Evolutionary conservation across 2,329 filamentous ascomycete species (phyloP).

Genomic region (Diatrype stigma): DNA sequence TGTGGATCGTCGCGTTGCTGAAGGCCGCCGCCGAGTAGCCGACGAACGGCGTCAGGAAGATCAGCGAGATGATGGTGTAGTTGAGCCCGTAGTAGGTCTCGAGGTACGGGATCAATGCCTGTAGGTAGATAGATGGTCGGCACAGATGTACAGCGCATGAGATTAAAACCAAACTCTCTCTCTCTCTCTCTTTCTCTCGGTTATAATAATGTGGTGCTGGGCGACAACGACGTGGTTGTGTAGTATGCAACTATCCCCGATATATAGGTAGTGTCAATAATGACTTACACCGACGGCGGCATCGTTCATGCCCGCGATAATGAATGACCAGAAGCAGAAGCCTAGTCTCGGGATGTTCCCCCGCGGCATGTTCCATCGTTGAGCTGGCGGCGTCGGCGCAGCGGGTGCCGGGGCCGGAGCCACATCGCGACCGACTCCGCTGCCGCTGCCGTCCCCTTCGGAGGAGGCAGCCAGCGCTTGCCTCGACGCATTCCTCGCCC

Average conservation of each 20-base stretch:
- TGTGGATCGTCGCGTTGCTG: slow-evolving; percentile 61
- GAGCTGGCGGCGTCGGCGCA: neutral
- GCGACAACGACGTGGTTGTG: no score
- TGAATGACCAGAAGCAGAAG: slow-evolving; percentile 2
- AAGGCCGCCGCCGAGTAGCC: slow-evolving; percentile 63
- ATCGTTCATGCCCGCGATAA: slow-evolving; percentile 10
- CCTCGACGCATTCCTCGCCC: neutral
- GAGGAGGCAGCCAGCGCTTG: neutral
- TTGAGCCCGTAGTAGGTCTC: slow-evolving; percentile 58
- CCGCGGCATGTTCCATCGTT: neutral
- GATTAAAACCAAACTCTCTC: no score
- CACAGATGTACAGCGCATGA: no score
- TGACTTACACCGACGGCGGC: slow-evolving; percentile 3
- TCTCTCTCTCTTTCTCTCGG: no score
- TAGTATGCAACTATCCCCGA: no score
- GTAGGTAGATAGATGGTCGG: no score
- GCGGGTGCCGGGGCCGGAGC: neutral
- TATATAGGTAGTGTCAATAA: no score
- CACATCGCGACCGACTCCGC: neutral
- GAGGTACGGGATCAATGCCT: slow-evolving; percentile 33
- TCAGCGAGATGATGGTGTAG: slow-evolving; percentile 60
- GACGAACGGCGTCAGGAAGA: slow-evolving; percentile 63
- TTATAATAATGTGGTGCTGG: no score
- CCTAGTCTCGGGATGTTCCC: neutral
- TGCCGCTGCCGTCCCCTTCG: neutral